Evolutionary conservation across 768 basidiomycete genomes (phyloP).

Genomic region (Lactarius vividus): DNA sequence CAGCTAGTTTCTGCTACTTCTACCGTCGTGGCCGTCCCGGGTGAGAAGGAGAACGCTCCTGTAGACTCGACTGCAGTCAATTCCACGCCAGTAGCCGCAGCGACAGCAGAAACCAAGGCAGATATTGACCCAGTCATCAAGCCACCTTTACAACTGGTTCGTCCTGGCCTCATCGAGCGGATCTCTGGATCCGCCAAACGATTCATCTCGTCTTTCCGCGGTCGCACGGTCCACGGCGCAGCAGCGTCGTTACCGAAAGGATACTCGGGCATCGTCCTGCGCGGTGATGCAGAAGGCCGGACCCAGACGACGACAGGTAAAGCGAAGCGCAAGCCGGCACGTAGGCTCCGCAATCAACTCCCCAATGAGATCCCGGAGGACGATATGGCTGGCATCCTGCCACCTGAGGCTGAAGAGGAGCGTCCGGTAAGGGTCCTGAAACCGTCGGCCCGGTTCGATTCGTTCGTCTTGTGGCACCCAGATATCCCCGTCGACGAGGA

Average conservation of each 20-base stretch:
- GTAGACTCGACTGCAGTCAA: background rate
- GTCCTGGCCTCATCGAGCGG: constrained; percentile 12
- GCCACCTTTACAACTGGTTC: background rate
- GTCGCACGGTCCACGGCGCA: constrained; percentile 69
- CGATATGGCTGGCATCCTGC: constrained; percentile 26
- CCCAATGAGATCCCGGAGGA: constrained; percentile 27
- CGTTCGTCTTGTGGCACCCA: constrained; percentile 72
- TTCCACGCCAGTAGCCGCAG: background rate
- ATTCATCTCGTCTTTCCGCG: constrained; percentile 68
- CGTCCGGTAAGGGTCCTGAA: constrained; percentile 39
- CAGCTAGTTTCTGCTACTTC: background rate
- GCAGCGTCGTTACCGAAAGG: constrained; percentile 60
- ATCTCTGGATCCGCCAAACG: constrained; percentile 33
- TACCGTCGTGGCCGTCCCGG: background rate
- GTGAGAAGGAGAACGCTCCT: constrained; percentile 1
- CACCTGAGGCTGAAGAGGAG: constrained; percentile 27
- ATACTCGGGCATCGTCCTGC: constrained; percentile 65
- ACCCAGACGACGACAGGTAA: constrained; percentile 31
- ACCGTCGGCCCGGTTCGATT: constrained; percentile 56
- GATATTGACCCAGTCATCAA: background rate
- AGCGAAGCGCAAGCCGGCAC: constrained; percentile 30
- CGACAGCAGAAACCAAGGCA: background rate
- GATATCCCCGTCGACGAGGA: constrained; percentile 69
- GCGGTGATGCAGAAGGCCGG: constrained; percentile 30
- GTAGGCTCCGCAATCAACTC: constrained; percentile 32